Evolutionary conservation across 495 filamentous ascomycete species (phyloP), one percentile per base, ranked within the genome.

Genomic region (Hypoxylon crocopeplum): DNA sequence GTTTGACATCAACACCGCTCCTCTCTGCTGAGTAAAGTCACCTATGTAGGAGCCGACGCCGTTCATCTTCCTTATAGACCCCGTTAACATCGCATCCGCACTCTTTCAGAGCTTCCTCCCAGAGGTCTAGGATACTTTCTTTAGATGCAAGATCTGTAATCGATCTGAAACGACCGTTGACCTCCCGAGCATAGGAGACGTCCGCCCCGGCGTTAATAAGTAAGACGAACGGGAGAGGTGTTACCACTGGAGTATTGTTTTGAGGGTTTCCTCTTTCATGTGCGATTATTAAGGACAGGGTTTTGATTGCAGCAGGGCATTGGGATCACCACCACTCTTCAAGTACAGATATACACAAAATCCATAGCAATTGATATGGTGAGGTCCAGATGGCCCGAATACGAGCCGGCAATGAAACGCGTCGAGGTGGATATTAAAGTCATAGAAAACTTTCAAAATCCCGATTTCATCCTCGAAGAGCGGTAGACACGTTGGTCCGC

Each of bases 81-180:
- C 27, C 20, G 0, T 6, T 19, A 1, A 33, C 32, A 24, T 49
- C 22, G n/a, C 17, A n/a, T 12, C 47, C 47, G n/a, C 33, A 49
- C 12, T 25, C 21, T 17, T 7, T 29, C 1, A 39, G 47, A 27
- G 37, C 25, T n/a, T 32, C 48, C 20, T 41, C 48, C 48, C 48
- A 52, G 3, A 33, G 10, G 11, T 42, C 11, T 27, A 2, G 20
- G 5, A 39, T 1, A 0, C 33, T 20, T 10, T 16, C 5, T 15
- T 52, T 16, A 12, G n/a, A 10, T 16, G 48, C 36, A 5, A 34
- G 19, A 7, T 52, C 48, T n/a, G 37, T 20, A 10, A 42, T 33
- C 3, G 48, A 52, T 3, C 19, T 24, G 12, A 42, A 12, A 3
- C 17, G 16, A 6, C 37, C 48, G 48, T 33, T 32, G 10, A 42